Evolutionary conservation across 2,329 filamentous ascomycete species (phyloP), one percentile per base, ranked within the genome.

Genomic region (Cytospora schulzeri): DNA sequence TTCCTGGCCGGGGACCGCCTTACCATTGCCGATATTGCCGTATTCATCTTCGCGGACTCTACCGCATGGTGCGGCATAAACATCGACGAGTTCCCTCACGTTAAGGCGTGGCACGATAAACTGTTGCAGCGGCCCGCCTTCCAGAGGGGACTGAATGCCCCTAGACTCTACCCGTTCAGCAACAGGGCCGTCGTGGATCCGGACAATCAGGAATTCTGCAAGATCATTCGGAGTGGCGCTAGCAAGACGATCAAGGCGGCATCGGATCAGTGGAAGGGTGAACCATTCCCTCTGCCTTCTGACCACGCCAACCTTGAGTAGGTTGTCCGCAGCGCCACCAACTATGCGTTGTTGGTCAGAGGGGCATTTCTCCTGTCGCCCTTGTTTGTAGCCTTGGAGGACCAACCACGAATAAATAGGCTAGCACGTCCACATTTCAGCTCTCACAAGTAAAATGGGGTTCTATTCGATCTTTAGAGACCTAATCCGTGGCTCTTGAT

Each of bases 31-130:
- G 70, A 72, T 59, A 31, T 72, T 19, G 70, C 70, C 1, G 41
- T 69, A 28, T 71, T 71, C 58, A 68, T 70, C 35, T 70, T 63
- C 45, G 53, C 67, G 5, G 63, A 70, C 56, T 71, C 70, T n/a
- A n/a, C 53, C 31, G 66, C 57, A n/a, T 72, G 69, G 69, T 68
- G 64, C 54, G 68, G 70, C 19, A 41, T 71, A 12, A 66, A 69
- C 50, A 66, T 70, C 48, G 58, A 66, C 17, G 64, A 70, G n/a
- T 71, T 63, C 28, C 67, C 68, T 5, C 24, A 70, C 50, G 66
- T 68, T 28, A 69, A 69, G 41, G 58, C 65, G 12, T 72, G 70
- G 70, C 66, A 63, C 45, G 64, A 69, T 55, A 69, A 66, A 24
- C 63, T 72, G 11, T 52, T 60, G 22, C 53, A 68, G 63, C 66